Evolutionary conservation across 352 stramenopile species (phyloP).

Genomic region (Phytophthora gonapodyides): DNA sequence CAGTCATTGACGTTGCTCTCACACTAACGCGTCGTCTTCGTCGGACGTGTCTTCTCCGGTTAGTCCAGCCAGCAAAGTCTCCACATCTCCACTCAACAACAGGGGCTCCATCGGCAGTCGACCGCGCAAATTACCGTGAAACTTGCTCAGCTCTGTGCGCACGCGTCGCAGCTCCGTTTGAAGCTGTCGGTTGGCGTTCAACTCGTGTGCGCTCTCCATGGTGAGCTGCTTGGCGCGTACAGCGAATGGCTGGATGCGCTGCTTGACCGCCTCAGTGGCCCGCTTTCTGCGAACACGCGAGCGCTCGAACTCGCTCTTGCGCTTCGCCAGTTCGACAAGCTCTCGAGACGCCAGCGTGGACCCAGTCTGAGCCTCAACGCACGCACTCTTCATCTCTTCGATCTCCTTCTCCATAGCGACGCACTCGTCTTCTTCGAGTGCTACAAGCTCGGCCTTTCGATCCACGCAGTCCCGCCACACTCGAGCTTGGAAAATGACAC

Average conservation of each 20-base stretch:
- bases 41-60: constrained; percentile 12
- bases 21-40: constrained; percentile 9
- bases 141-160: constrained; percentile 39
- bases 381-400: constrained; percentile 47
- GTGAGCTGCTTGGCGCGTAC: constrained; percentile 63
- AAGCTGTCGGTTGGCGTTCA: constrained; percentile 54
- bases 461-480: constrained; percentile 75
- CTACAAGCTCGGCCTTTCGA: constrained; percentile 43
- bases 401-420: constrained; percentile 55
- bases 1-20: constrained; percentile 6
- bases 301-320: constrained; percentile 41
- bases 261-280: constrained; percentile 46
- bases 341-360: constrained; percentile 42
- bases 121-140: constrained; percentile 46
- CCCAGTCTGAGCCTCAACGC: constrained; percentile 48
- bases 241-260: constrained; percentile 63
- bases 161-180: constrained; percentile 54
- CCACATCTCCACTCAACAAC: constrained; percentile 56
- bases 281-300: constrained; percentile 28
- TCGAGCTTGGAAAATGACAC: constrained; percentile 66
- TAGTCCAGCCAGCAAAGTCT: constrained; percentile 34
- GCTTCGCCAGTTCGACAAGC: constrained; percentile 38
- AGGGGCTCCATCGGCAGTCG: constrained; percentile 60
- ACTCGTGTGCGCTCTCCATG: constrained; percentile 53
- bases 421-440: constrained; percentile 50